A percentile compares a stretch with the other conserved stretches of the same genome.
Conservation (phyloP, 371 early-diverging fungal species). For the Mucor velutinosus region DNA sequence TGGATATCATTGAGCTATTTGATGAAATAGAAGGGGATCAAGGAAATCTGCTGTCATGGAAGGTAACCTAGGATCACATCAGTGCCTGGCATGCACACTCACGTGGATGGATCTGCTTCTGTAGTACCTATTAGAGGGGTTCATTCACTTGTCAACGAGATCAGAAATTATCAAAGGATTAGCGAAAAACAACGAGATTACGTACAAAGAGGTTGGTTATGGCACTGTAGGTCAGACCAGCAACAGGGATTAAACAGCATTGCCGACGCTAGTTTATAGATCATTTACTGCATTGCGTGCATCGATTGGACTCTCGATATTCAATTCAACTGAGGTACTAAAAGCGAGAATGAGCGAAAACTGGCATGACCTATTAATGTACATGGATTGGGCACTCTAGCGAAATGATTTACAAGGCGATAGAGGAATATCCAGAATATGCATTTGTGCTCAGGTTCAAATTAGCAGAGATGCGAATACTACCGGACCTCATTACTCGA, state of each 20-base stretch:
- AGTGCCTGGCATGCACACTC: neutral
- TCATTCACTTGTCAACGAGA: constrained; percentile 38
- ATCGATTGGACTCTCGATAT: constrained; percentile 23
- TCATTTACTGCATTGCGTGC: constrained; percentile 26
- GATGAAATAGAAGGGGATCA: constrained; percentile 30
- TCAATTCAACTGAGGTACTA: constrained; percentile 33
- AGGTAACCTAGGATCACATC: neutral
- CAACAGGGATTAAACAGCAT: neutral
- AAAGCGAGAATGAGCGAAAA: neutral
- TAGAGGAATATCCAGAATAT: constrained; percentile 33
- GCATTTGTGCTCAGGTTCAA: constrained; percentile 32
- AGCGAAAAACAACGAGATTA: constrained; percentile 13
- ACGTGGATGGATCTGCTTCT: neutral
- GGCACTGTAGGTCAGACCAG: neutral
- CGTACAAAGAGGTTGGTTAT: constrained; percentile 21
- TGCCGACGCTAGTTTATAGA: constrained; percentile 19
- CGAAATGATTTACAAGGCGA: constrained; percentile 39
- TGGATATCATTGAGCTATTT: constrained; percentile 29
- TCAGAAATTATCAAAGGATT: constrained; percentile 28
- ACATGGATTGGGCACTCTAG: constrained; percentile 13
- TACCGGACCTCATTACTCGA: constrained; percentile 41
- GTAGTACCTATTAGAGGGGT: constrained; percentile 37
- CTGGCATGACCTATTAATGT: neutral
- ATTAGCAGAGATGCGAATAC: constrained; percentile 34
- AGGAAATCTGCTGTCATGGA: neutral